Conservation (phyloP, 176 grass and related monocot genomes). For the Triticum dicoccoides region DNA sequence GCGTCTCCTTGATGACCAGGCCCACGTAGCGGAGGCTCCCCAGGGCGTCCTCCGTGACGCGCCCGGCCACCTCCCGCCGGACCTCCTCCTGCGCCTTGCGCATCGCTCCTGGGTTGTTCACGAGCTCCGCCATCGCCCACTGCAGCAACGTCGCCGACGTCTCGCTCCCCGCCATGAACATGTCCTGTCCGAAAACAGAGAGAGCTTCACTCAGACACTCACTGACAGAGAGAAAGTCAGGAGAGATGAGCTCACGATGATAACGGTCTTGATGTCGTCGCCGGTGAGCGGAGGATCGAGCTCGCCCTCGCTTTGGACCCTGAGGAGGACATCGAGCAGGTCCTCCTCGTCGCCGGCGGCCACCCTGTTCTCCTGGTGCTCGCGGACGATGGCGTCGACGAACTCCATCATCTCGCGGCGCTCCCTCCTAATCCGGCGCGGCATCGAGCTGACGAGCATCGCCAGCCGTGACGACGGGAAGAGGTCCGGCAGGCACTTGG, state of each 20-base stretch:
- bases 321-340: constrained; percentile 2
- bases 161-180: not conserved
- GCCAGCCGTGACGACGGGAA: constrained; percentile 34
- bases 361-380: not conserved
- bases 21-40: not conserved
- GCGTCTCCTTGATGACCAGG: not conserved
- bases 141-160: constrained; percentile 24
- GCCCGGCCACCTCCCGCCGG: not conserved
- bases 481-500: not conserved
- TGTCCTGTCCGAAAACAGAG: not conserved
- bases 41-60: not conserved
- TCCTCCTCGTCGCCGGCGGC: not conserved
- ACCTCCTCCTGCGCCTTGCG: constrained; percentile 24
- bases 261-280: not conserved
- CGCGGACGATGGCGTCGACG: not conserved
- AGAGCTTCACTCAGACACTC: not conserved
- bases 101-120: constrained; percentile 13
- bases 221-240: too few species aligned
- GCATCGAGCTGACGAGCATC: constrained; percentile 11
- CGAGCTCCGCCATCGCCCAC: constrained; percentile 42
- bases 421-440: not conserved
- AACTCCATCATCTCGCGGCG: not conserved
- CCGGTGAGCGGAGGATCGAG: not conserved
- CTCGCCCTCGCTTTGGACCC: not conserved
- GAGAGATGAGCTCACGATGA: not conserved